These are phyloP conservation scores for Ailanthus altissimus DNA, from an alignment of 345 rosid genomes.

Conservation along the genomic window DNA sequence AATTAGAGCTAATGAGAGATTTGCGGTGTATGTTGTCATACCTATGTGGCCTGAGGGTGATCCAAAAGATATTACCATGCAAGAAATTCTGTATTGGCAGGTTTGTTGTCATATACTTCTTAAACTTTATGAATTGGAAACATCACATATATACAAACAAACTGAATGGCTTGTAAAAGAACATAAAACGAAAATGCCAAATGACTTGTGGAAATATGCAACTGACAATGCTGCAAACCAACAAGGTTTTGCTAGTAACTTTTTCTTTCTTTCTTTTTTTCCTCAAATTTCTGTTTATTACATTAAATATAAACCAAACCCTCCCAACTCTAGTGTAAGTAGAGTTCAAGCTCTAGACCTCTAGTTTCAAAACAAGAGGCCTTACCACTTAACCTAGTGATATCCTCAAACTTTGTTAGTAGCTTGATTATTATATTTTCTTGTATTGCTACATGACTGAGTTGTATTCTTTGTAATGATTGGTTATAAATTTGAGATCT, in stretches of 20 bases:
- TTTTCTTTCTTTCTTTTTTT: too few relatives aligned
- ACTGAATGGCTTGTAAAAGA: not conserved
- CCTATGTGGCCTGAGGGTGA: conserved; percentile 99
- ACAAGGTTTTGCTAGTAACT: not conserved
- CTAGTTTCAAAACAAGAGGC: too few relatives aligned
- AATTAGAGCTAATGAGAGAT: conserved; percentile 86
- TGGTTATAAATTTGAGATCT: not conserved
- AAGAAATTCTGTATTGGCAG: conserved; percentile 99
- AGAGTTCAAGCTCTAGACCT: too few relatives aligned
- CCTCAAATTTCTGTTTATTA: too few relatives aligned
- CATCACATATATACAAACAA: not conserved
- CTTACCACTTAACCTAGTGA: too few relatives aligned
- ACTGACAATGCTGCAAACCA: not conserved
- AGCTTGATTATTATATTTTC: not conserved
- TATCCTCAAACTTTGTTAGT: not conserved
- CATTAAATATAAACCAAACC: too few relatives aligned
- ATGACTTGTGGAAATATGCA: not conserved
- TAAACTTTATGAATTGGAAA: not conserved
- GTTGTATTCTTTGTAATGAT: not conserved
- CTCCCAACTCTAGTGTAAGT: too few relatives aligned
- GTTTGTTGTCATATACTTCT: conserved; percentile 34
- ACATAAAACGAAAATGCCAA: not conserved
- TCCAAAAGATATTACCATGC: conserved; percentile 70
- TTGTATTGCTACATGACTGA: not conserved
- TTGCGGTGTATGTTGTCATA: conserved; percentile 75